Percentiles rank a stretch among this genome's conserved stretches.
Evolutionary conservation across 768 basidiomycete genomes (phyloP).

Genomic region (Pluteus cervinus): DNA sequence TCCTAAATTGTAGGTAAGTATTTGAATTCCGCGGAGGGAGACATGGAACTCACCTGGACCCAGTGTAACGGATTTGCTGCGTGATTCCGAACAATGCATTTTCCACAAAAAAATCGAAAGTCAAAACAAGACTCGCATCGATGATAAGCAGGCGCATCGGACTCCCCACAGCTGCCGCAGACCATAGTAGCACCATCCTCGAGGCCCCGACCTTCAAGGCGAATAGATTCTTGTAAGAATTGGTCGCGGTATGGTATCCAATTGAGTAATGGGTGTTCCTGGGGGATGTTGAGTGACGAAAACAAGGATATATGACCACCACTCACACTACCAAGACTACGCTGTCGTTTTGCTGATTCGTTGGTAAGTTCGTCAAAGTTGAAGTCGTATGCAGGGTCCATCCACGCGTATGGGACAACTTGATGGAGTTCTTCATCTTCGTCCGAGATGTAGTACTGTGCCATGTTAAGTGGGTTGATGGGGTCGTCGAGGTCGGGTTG

Average conservation of each 20-base stretch:
- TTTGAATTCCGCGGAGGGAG: background rate
- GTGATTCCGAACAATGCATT: constrained; percentile 10
- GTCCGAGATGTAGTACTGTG: no score
- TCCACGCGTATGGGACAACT: no score
- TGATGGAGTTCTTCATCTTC: no score
- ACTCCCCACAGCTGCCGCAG: no score
- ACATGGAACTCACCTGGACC: constrained; percentile 9
- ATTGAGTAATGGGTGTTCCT: constrained; percentile 1
- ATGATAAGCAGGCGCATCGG: background rate
- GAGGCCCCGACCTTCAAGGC: background rate
- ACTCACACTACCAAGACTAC: no score
- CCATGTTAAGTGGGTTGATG: no score
- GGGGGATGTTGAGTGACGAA: background rate
- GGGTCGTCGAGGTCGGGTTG: no score
- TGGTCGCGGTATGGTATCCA: constrained; percentile 2
- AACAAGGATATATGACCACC: background rate
- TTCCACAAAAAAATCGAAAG: constrained; percentile 1
- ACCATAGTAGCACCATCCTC: background rate
- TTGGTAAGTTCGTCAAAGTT: no score
- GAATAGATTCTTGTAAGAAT: constrained; percentile 1
- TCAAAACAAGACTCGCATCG: constrained; percentile 12
- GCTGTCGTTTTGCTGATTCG: no score
- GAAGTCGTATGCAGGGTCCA: no score
- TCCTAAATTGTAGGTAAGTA: background rate
- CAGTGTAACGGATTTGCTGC: constrained; percentile 9